A percentile compares a stretch with the other conserved stretches of the same genome.
These are phyloP conservation scores for Pulveroboletus ravenelii DNA, from an alignment of 768 basidiomycete species.

Conservation along the genomic window DNA sequence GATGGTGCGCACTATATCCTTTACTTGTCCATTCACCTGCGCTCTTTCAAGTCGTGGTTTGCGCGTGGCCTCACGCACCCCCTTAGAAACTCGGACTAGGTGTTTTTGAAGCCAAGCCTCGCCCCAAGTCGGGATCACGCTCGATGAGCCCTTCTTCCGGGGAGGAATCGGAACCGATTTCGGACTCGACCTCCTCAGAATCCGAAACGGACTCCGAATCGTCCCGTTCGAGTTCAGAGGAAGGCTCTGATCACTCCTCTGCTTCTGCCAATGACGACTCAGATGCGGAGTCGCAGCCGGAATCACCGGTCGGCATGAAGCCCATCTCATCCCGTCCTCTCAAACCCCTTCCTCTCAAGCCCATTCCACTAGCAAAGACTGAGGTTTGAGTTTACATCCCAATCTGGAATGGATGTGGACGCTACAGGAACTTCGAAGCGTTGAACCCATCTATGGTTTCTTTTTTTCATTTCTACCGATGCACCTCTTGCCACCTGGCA, in stretches of 20 bases:
- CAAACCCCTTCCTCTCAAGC: slow-evolving; percentile 37
- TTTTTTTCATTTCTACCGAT: background rate
- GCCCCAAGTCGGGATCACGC: slow-evolving; percentile 14
- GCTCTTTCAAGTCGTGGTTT: background rate
- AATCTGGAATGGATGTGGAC: background rate
- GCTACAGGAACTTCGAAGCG: background rate
- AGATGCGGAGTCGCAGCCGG: slow-evolving; percentile 13
- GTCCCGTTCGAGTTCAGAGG: slow-evolving; percentile 8
- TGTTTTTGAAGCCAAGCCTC: slow-evolving; percentile 43
- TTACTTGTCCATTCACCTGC: background rate
- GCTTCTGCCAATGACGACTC: slow-evolving; percentile 7
- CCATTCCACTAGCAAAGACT: slow-evolving; percentile 39
- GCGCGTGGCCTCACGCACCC: background rate
- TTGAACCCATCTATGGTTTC: background rate
- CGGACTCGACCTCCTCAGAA: slow-evolving; percentile 9
- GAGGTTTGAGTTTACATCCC: slow-evolving; percentile 23
- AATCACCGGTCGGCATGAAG: slow-evolving; percentile 30
- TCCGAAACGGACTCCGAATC: slow-evolving; percentile 11
- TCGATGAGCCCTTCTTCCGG: slow-evolving; percentile 15
- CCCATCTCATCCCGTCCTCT: slow-evolving; percentile 42
- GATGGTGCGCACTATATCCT: slow-evolving; percentile 43
- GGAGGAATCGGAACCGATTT: background rate
- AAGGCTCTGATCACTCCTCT: slow-evolving; percentile 9
- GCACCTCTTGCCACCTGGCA: background rate
- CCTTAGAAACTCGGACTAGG: slow-evolving; percentile 61